Percentiles rank a stretch among this genome's conserved stretches.
phyloP scores from a whole-genome alignment of 106 monocot species.

The Dioscorea zingiberensis region DNA sequence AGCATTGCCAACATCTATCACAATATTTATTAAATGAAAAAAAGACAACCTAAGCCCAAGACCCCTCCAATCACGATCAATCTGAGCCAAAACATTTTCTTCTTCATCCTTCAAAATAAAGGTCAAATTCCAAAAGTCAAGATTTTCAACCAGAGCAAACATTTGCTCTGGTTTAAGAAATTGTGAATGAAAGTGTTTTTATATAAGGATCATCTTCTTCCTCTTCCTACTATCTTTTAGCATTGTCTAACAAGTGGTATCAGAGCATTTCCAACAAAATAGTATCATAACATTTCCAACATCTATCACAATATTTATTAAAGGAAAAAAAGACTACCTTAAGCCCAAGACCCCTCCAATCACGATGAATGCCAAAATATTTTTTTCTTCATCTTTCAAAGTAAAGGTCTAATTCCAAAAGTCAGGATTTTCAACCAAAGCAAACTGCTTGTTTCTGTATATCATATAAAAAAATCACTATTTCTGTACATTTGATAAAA shows the following conservation, averaged over 20 bases:
- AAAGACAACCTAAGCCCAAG: conserved; percentile 75
- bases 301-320: not conserved
- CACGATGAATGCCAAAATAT: conserved; percentile 92
- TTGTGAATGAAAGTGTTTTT: too few species aligned
- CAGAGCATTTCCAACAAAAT: too few species aligned
- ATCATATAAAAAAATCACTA: not conserved
- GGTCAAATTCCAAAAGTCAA: conserved; percentile 98
- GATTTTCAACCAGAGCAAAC: conserved; percentile 99
- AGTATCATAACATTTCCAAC: too few species aligned
- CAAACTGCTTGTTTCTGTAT: conserved; percentile 88
- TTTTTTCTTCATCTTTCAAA: conserved; percentile 81
- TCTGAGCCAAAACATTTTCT: conserved; percentile 89
- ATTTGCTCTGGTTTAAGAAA: too few species aligned
- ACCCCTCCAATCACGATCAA: conserved; percentile 98
- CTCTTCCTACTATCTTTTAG: too few species aligned
- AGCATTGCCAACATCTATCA: too few species aligned
- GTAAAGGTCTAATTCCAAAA: conserved; percentile 99
- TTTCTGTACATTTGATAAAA: too few species aligned
- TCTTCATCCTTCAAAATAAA: conserved; percentile 89
- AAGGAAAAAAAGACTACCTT: conserved; percentile 49
- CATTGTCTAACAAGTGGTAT: too few species aligned
- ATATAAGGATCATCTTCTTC: too few species aligned
- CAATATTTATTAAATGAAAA: not conserved
- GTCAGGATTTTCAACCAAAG: conserved; percentile 98
- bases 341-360: conserved; percentile 96